Evolutionary conservation across 78 protist species (phyloP).

Genomic region (slime mould (Dictyostelium discoideum)): DNA sequence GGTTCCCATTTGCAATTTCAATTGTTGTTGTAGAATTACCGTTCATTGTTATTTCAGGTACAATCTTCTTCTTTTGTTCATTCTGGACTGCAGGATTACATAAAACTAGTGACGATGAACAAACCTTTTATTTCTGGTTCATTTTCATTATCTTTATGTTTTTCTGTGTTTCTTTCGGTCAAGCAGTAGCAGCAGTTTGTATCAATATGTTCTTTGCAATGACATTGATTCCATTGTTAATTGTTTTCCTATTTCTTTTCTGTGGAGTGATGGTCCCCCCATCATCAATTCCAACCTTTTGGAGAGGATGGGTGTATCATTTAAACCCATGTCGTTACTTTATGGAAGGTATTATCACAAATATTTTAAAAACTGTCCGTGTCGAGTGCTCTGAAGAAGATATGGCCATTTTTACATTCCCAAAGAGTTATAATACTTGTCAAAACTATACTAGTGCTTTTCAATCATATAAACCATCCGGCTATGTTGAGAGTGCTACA

Average conservation of each 20-base stretch:
- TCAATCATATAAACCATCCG: background rate
- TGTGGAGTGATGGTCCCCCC: slow-evolving; percentile 74
- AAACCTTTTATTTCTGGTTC: slow-evolving; percentile 59
- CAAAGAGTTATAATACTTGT: slow-evolving; percentile 38
- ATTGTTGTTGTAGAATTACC: slow-evolving; percentile 68
- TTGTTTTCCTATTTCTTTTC: slow-evolving; percentile 59
- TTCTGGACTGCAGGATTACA: slow-evolving; percentile 58
- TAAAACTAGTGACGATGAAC: background rate
- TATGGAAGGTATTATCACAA: slow-evolving; percentile 74
- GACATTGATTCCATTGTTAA: slow-evolving; percentile 46
- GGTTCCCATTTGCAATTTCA: slow-evolving; percentile 50
- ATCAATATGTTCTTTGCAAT: slow-evolving; percentile 55
- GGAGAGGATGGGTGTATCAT: slow-evolving; percentile 40
- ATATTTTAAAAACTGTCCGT: background rate
- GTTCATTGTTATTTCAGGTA: slow-evolving; percentile 25
- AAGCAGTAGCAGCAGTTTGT: slow-evolving; percentile 67
- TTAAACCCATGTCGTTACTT: slow-evolving; percentile 54
- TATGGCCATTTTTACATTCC: slow-evolving; percentile 9
- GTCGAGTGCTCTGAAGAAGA: slow-evolving; percentile 40
- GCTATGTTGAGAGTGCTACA: background rate
- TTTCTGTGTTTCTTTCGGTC: slow-evolving; percentile 69
- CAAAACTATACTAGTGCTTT: slow-evolving; percentile 7
- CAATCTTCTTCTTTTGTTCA: slow-evolving; percentile 36
- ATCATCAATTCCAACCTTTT: slow-evolving; percentile 33
- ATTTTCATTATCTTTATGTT: slow-evolving; percentile 25